Evolutionary conservation across 208 protist genomes (phyloP).

Genomic region (Herpetomonas samuelpessoai): DNA sequence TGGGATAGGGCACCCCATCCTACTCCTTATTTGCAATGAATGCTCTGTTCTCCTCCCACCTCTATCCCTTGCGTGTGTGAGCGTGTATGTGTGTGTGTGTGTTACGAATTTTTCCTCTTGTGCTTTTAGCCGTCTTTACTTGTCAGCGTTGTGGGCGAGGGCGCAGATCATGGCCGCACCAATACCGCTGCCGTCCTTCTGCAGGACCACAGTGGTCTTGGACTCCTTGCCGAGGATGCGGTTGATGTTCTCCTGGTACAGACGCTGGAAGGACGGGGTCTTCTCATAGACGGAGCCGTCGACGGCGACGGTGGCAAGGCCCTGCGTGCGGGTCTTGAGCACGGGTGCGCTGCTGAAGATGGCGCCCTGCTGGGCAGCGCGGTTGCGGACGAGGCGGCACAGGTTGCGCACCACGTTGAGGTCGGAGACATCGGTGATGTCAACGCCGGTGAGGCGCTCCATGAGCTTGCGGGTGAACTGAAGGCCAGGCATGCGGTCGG

Average conservation of each 20-base stretch:
- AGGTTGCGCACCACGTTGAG: slow-evolving; percentile 57
- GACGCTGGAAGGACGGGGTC: slow-evolving; percentile 76
- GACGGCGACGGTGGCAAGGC: slow-evolving; percentile 62
- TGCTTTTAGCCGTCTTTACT: slow-evolving; percentile 13
- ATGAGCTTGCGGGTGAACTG: slow-evolving; percentile 62
- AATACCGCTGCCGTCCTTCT: slow-evolving; percentile 86
- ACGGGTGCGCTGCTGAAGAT: slow-evolving; percentile 65
- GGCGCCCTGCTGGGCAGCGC: slow-evolving; percentile 76
- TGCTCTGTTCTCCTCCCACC: too few relatives aligned
- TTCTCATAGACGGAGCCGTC: slow-evolving; percentile 92
- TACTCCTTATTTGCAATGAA: too few relatives aligned
- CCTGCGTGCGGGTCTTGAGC: slow-evolving; percentile 65
- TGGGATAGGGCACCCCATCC: too few relatives aligned
- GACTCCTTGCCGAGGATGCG: slow-evolving; percentile 56
- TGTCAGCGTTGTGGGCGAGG: slow-evolving; percentile 36
- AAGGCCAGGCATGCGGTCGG: slow-evolving; percentile 68
- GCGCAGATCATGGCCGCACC: slow-evolving; percentile 89
- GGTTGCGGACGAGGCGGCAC: slow-evolving; percentile 69
- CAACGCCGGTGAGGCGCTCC: slow-evolving; percentile 37
- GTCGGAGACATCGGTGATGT: slow-evolving; percentile 38
- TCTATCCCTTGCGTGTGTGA: too few relatives aligned
- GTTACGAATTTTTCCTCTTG: neutral
- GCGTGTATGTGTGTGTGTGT: too few relatives aligned
- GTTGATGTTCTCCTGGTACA: slow-evolving; percentile 72
- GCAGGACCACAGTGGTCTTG: slow-evolving; percentile 53